Conservation (phyloP, 202 grass and related monocot genomes). For the Zizania palustris region DNA sequence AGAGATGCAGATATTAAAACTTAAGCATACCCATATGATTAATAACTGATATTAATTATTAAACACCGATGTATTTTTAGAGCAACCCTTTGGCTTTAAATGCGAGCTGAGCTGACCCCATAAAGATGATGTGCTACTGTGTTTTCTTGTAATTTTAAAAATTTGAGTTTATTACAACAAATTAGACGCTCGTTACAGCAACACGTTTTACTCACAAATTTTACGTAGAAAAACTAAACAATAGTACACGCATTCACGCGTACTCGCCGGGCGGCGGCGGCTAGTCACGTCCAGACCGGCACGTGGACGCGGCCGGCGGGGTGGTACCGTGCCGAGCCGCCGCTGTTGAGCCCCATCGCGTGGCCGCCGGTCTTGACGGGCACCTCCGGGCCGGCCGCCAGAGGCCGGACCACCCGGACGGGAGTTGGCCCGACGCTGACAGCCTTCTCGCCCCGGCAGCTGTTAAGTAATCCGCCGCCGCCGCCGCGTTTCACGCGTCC, state of each 20-base stretch:
- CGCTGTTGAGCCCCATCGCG: background rate
- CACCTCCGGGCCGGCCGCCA: background rate
- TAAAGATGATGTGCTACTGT: no score
- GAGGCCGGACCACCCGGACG: conserved; percentile 40
- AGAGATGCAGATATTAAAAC: no score
- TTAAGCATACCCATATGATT: no score
- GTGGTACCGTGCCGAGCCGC: conserved; percentile 23
- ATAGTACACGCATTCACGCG: background rate
- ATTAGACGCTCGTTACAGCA: background rate
- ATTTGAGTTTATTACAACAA: background rate
- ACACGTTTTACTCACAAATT: no score
- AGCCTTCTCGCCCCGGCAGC: conserved; percentile 73
- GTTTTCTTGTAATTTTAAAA: no score
- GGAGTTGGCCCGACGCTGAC: conserved; percentile 62
- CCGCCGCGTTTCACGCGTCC: conserved; percentile 26
- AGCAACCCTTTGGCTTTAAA: no score
- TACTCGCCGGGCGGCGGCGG: no score
- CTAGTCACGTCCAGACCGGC: conserved; percentile 44
- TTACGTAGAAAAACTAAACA: background rate
- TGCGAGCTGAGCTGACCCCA: no score
- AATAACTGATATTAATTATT: no score
- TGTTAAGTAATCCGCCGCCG: conserved; percentile 50
- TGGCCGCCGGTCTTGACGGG: conserved; percentile 6
- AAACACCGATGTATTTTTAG: no score
- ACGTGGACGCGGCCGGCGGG: conserved; percentile 34